Evolutionary conservation across 176 grass and related monocot species (phyloP).

Genomic region (Oryza longistaminata): DNA sequence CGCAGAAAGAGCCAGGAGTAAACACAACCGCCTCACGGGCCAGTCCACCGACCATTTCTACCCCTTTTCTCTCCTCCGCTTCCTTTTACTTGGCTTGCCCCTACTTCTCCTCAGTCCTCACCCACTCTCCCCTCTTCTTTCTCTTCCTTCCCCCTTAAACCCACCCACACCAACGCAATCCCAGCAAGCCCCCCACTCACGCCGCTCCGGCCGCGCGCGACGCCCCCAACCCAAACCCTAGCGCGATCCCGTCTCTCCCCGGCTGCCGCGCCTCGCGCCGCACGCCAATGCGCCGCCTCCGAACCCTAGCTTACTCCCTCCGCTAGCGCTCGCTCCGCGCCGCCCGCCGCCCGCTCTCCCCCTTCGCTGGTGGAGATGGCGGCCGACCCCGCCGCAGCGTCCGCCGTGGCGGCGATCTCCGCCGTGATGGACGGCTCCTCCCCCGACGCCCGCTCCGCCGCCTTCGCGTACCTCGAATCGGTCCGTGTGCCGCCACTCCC

Average conservation of each 20-base stretch:
- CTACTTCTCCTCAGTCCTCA: not conserved
- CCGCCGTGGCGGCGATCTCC: constrained; percentile 70
- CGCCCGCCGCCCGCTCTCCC: not conserved
- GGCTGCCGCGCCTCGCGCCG: not conserved
- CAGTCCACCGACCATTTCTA: not conserved
- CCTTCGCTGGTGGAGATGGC: constrained; percentile 49
- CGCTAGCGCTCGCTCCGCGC: not conserved
- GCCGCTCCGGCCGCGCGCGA: not conserved
- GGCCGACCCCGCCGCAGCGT: constrained; percentile 42
- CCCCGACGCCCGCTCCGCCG: constrained; percentile 67
- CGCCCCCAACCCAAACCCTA: constrained; percentile 44
- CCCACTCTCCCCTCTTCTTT: not conserved
- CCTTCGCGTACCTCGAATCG: constrained; percentile 87
- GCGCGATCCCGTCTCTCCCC: not conserved
- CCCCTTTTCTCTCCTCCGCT: not conserved
- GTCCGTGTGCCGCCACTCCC: constrained; percentile 45
- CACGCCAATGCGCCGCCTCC: constrained; percentile 34
- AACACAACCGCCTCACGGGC: not conserved
- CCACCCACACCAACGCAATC: constrained; percentile 9
- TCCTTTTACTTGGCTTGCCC: constrained; percentile 43
- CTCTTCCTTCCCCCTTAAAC: constrained; percentile 26
- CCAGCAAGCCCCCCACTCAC: constrained; percentile 23
- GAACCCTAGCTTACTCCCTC: constrained; percentile 11
- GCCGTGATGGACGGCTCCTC: constrained; percentile 83
- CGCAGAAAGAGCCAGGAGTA: not conserved